phyloP scores from a whole-genome alignment of 1,284 basidiomycete species.

The Cutaneotrichosporon sp. region DNA sequence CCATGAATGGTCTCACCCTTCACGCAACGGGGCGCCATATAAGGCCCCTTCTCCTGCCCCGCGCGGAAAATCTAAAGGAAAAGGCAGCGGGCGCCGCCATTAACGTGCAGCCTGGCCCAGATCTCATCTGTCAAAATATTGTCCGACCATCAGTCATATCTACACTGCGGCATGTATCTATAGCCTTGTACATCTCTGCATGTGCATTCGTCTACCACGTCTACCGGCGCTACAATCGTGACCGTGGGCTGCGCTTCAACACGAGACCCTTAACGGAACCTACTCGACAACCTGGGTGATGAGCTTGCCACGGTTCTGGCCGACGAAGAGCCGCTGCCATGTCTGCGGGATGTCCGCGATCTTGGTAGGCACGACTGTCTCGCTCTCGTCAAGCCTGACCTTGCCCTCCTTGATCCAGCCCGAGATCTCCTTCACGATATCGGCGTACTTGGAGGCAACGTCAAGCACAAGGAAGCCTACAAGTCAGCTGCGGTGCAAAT shows the following conservation, averaged over 20 bases:
- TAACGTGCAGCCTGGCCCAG: no score
- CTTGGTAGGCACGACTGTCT: slow-evolving; percentile 36
- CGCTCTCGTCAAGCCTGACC: slow-evolving; percentile 29
- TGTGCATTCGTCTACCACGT: no score
- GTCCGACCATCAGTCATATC: no score
- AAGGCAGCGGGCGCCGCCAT: no score
- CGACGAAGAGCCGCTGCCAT: slow-evolving; percentile 37
- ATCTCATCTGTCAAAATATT: no score
- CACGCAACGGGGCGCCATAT: no score
- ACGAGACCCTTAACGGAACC: no score
- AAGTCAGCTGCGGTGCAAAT: neutral
- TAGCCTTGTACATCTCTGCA: neutral
- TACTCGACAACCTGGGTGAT: slow-evolving; percentile 31
- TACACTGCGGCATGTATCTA: no score
- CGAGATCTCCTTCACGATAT: slow-evolving; percentile 23
- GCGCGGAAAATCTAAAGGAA: no score
- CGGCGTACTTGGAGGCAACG: slow-evolving; percentile 21
- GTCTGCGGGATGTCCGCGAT: slow-evolving; percentile 40
- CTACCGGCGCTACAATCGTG: neutral
- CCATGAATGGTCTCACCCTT: slow-evolving; percentile 3
- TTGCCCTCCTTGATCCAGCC: slow-evolving; percentile 36
- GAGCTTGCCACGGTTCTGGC: slow-evolving; percentile 42
- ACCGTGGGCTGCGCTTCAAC: no score
- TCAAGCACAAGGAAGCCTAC: slow-evolving; percentile 48
- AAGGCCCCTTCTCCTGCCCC: no score